These are phyloP conservation scores for Yamadazyma phyllophila DNA, from an alignment of 805 yeast species.

Conservation along the genomic window DNA sequence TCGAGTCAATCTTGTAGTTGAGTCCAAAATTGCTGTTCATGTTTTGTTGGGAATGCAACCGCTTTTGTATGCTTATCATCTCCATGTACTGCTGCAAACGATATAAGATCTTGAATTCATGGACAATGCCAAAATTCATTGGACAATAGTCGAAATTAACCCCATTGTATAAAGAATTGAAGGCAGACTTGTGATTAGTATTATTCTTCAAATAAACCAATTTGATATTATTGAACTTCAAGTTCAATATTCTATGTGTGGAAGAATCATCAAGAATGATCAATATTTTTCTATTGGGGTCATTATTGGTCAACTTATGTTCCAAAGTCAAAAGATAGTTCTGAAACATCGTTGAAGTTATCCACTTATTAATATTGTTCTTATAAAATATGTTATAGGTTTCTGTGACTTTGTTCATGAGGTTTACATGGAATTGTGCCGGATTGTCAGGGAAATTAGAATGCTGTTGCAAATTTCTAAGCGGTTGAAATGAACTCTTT, in stretches of 20 bases:
- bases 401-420: slow-evolving; percentile 45
- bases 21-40: slow-evolving; percentile 4
- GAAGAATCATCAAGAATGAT: slow-evolving; percentile 61
- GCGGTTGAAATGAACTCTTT: slow-evolving; percentile 13
- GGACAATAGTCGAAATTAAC: slow-evolving; percentile 55
- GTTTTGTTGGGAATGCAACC: slow-evolving; percentile 1
- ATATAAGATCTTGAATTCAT: slow-evolving; percentile 58
- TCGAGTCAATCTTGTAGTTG: slow-evolving; percentile 6
- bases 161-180: slow-evolving; percentile 37
- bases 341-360: slow-evolving; percentile 60
- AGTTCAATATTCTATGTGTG: slow-evolving; percentile 53
- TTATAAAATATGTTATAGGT: slow-evolving; percentile 54
- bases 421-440: slow-evolving; percentile 1
- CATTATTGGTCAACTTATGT: slow-evolving; percentile 48
- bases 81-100: slow-evolving; percentile 56
- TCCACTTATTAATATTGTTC: slow-evolving; percentile 60
- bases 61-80: slow-evolving; percentile 36
- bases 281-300: slow-evolving; percentile 47
- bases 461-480: slow-evolving; percentile 12
- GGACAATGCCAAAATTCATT: slow-evolving; percentile 61
- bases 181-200: slow-evolving; percentile 36
- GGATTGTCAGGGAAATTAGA: neutral
- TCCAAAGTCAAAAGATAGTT: slow-evolving; percentile 61
- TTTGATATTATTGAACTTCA: slow-evolving; percentile 35
- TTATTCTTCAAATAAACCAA: slow-evolving; percentile 39